These are phyloP conservation scores for Canavalia ensiformis DNA, from an alignment of 306 rosid species.

Conservation along the genomic window DNA sequence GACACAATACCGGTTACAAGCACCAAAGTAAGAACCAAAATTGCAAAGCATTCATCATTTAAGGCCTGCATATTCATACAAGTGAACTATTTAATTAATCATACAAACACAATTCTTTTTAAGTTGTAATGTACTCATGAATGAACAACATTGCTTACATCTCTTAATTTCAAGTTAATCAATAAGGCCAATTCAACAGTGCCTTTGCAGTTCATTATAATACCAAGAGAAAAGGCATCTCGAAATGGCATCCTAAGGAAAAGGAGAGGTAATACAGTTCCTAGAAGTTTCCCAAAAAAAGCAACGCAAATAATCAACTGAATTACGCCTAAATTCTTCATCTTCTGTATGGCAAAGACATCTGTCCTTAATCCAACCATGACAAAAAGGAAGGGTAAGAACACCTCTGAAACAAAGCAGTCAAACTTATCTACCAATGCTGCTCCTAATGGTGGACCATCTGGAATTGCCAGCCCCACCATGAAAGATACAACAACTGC, in stretches of 20 bases:
- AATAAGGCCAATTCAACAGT: constrained; percentile 61
- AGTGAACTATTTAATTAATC: not conserved
- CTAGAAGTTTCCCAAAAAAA: constrained; percentile 60
- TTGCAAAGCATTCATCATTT: constrained; percentile 66
- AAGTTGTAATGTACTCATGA: not conserved
- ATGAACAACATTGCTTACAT: constrained; percentile 51
- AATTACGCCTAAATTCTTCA: constrained; percentile 53
- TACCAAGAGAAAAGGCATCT: constrained; percentile 69
- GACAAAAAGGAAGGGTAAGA: constrained; percentile 58
- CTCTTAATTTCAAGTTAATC: constrained; percentile 36
- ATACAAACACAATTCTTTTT: not conserved
- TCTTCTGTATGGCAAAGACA: constrained; percentile 56
- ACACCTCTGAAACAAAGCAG: constrained; percentile 58
- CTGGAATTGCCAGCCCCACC: constrained; percentile 72
- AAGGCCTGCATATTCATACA: constrained; percentile 56
- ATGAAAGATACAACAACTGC: constrained; percentile 55
- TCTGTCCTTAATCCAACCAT: constrained; percentile 57
- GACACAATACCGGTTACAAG: constrained; percentile 63
- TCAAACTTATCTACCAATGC: constrained; percentile 67
- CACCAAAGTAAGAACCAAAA: constrained; percentile 60
- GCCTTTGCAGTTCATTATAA: constrained; percentile 77
- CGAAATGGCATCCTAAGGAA: constrained; percentile 67
- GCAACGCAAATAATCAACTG: constrained; percentile 46
- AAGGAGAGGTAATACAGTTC: constrained; percentile 66
- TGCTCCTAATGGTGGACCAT: constrained; percentile 77